Conservation (phyloP, 441 rosid genomes). For the Croton setiger region DNA sequence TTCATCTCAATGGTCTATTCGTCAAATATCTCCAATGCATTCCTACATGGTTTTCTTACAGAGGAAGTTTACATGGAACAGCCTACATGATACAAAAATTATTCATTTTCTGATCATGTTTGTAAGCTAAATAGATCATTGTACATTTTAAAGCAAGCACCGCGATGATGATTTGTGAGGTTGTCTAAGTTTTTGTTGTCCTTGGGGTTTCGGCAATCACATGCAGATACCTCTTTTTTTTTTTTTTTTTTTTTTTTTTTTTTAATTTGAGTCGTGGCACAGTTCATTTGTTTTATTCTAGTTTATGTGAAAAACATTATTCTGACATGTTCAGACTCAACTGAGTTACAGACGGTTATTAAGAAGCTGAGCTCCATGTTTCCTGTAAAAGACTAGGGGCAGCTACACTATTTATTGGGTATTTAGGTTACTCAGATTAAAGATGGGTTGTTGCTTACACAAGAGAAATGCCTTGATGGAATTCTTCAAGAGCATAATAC, state of each 20-base stretch:
- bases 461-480: no score
- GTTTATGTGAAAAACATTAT: no score
- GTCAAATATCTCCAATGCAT: background rate
- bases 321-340: no score
- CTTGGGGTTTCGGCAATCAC: background rate
- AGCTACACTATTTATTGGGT: no score
- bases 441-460: no score
- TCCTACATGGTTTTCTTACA: background rate
- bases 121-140: background rate
- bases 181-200: background rate
- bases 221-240: background rate
- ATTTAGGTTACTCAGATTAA: no score
- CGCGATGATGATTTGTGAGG: background rate
- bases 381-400: no score
- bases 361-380: no score
- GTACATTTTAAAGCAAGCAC: background rate
- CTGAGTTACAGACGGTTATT: no score
- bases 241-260: no score
- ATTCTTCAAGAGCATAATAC: no score
- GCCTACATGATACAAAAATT: background rate
- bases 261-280: no score
- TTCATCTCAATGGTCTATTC: background rate
- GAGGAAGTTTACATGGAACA: background rate
- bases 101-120: background rate
- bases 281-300: background rate